A percentile compares a stretch with the other conserved stretches of the same genome.
Conservation (phyloP, 306 rosid species). For the Begonia peltatifolia region DNA sequence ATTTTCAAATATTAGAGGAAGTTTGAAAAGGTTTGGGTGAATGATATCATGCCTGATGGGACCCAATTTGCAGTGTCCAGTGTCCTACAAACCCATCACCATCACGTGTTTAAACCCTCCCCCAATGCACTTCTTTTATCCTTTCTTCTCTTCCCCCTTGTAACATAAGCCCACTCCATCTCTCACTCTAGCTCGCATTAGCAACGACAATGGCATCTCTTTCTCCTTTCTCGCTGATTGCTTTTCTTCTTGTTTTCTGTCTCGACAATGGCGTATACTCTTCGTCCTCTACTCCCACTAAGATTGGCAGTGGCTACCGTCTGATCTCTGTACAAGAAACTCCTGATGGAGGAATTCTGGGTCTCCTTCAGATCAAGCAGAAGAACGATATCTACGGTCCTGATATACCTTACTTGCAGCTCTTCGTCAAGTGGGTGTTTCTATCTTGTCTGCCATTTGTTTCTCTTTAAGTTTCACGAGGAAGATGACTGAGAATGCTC, state of each 20-base stretch:
- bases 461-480: background rate
- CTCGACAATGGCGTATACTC: slow-evolving; percentile 13
- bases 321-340: slow-evolving; percentile 55
- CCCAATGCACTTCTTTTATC: too few species aligned
- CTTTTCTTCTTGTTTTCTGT: slow-evolving; percentile 16
- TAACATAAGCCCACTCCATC: too few species aligned
- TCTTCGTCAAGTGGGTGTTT: slow-evolving; percentile 56
- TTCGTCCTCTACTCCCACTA: slow-evolving; percentile 24
- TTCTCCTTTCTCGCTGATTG: too few species aligned
- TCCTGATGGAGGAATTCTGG: slow-evolving; percentile 56
- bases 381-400: slow-evolving; percentile 56
- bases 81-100: too few species aligned
- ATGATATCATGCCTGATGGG: too few species aligned
- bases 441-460: background rate
- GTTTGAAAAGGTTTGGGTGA: too few species aligned
- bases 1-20: too few species aligned
- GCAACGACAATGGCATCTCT: too few species aligned
- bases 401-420: slow-evolving; percentile 58
- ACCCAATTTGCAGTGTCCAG: too few species aligned
- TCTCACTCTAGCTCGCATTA: too few species aligned
- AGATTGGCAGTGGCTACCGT: slow-evolving; percentile 76
- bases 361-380: slow-evolving; percentile 42
- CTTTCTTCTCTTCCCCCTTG: too few species aligned
- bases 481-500: background rate
- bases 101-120: too few species aligned